phyloP scores from a whole-genome alignment of 495 filamentous ascomycete genomes.

The Aspergillus leporis region DNA sequence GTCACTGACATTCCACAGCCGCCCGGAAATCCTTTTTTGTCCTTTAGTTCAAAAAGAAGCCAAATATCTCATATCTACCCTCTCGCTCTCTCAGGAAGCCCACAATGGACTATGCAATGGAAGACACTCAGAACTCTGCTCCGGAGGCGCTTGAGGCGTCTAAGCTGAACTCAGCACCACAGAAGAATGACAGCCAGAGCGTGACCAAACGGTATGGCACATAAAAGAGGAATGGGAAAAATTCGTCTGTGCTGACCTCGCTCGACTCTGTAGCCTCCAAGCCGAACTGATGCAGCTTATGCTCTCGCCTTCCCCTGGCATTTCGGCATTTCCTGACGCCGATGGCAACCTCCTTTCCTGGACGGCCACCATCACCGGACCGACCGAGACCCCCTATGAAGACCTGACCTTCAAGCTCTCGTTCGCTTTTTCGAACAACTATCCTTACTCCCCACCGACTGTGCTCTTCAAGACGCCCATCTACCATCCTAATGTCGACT shows the following conservation, averaged over 20 bases:
- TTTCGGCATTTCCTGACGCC: slow-evolving; percentile 90
- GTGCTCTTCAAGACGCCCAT: slow-evolving; percentile 94
- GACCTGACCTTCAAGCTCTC: slow-evolving; percentile 89
- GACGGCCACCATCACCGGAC: slow-evolving; percentile 92
- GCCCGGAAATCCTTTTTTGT: slow-evolving; percentile 14
- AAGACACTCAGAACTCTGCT: slow-evolving; percentile 72
- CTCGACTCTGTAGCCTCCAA: slow-evolving; percentile 66
- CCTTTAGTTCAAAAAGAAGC: slow-evolving; percentile 1
- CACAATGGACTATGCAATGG: slow-evolving; percentile 64
- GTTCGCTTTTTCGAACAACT: slow-evolving; percentile 87
- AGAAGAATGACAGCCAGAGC: slow-evolving; percentile 65
- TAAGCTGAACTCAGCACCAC: slow-evolving; percentile 60
- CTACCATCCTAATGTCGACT: slow-evolving; percentile 93
- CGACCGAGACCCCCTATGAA: slow-evolving; percentile 87
- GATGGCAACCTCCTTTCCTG: slow-evolving; percentile 89
- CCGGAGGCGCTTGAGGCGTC: slow-evolving; percentile 56
- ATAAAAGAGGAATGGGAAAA: neutral
- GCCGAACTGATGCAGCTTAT: slow-evolving; percentile 97
- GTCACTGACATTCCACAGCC: slow-evolving; percentile 30
- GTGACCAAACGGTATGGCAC: slow-evolving; percentile 71
- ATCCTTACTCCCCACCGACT: slow-evolving; percentile 89
- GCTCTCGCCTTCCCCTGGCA: slow-evolving; percentile 87
- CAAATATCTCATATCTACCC: slow-evolving; percentile 4
- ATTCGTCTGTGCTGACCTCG: slow-evolving; percentile 11
- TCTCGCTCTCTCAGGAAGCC: slow-evolving; percentile 11